phyloP scores from a whole-genome alignment of 345 rosid genomes.

The Trapa incisa region DNA sequence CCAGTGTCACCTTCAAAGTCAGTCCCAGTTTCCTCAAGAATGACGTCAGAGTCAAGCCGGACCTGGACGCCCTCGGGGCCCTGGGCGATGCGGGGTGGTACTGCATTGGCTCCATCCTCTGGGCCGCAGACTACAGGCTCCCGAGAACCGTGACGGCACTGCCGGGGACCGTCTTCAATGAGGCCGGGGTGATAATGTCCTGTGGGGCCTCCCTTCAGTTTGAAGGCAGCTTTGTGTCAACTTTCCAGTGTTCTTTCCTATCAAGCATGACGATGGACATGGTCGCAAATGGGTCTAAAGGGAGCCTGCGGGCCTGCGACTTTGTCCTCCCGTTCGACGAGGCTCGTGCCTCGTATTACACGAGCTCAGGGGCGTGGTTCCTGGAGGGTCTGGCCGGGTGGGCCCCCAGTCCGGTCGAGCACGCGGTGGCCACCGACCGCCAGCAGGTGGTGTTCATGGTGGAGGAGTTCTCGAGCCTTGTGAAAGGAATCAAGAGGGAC shows the following conservation, averaged over 20 bases:
- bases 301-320: slow-evolving; percentile 7
- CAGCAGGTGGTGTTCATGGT: slow-evolving; percentile 11
- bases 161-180: slow-evolving; percentile 10
- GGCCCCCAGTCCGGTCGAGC: slow-evolving; percentile 4
- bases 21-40: slow-evolving; percentile 9
- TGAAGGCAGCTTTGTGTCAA: slow-evolving; percentile 7
- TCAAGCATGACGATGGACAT: slow-evolving; percentile 12
- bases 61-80: slow-evolving; percentile 12
- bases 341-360: slow-evolving; percentile 6
- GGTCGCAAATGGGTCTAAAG: slow-evolving; percentile 8
- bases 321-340: slow-evolving; percentile 9
- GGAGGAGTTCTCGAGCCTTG: slow-evolving; percentile 6
- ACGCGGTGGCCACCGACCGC: neutral
- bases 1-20: slow-evolving; percentile 4
- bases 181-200: slow-evolving; percentile 8
- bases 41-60: slow-evolving; percentile 13
- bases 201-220: slow-evolving; percentile 9
- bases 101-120: slow-evolving; percentile 16
- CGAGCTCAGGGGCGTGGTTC: slow-evolving; percentile 6
- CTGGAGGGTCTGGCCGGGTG: slow-evolving; percentile 4
- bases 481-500: neutral
- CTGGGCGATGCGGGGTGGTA: slow-evolving; percentile 16
- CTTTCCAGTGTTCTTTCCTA: slow-evolving; percentile 11
- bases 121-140: slow-evolving; percentile 9
- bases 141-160: slow-evolving; percentile 12